Base-by-base conservation (phyloP, 441 rosid species). In the Theobroma grandiflorum region DNA sequence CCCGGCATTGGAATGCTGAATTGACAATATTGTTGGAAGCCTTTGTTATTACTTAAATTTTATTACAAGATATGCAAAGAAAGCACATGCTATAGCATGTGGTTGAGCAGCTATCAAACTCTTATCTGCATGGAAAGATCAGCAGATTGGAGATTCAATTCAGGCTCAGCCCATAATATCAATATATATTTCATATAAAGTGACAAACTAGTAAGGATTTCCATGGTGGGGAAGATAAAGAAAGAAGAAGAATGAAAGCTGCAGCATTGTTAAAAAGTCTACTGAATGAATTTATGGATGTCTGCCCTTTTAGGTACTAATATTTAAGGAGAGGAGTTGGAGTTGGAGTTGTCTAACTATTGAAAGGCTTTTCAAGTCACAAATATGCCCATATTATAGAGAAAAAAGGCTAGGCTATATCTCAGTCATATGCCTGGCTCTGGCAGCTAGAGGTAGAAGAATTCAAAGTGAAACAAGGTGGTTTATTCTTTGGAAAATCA, bases 41-140 rank as follows among this genome's bases (percentile, higher is more conserved):
- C 15, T 59, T 59, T 26, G 33, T 26, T 58, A 8, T 4, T 1
- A 2, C 20, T 8, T 20, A 53, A 16, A 9, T 47, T 55, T 69
- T 69, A 69, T 69, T 47, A 6, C 12, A 26, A 26, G n/a, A 35
- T 10, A 72, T 37, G 47, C 55, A 16, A 22, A 59, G 22, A 61
- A 74, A 18, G 55, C 68, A 59, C 57, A 74, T 58, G 78, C 40
- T 22, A 8, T 15, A 43, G 20, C 77, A 58, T 26, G 78, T 59
- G 78, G 33, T 4, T 43, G 16, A 73, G 64, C 76, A 37, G 76
- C 42, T 35, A 11, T 4, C 59, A 55, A 53, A 53, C 33, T 49
- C 31, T 22, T 20, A 20, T 57, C 61, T 35, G 15, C 49, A 53
- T 53, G 14, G 8, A 42, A 8, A 9, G 12, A 42, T 42, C 52